phyloP scores from a whole-genome alignment of 2,329 filamentous ascomycete genomes.

The Dothideomycetes sp. region DNA sequence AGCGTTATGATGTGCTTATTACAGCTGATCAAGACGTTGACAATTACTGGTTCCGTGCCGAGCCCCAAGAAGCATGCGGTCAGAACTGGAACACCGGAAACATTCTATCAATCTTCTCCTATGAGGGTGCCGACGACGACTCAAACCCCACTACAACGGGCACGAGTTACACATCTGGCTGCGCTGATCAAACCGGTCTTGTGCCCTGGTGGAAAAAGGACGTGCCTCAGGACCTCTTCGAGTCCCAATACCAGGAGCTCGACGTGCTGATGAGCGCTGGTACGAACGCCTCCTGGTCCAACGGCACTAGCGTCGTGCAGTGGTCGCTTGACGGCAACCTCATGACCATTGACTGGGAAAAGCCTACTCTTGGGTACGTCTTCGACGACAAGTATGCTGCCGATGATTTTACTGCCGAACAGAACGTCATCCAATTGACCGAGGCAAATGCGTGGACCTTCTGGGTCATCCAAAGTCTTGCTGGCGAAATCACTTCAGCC shows the following conservation, averaged over 20 bases:
- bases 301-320: slow-evolving; percentile 18
- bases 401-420: background rate
- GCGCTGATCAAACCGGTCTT: slow-evolving; percentile 25
- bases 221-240: slow-evolving; percentile 12
- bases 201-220: slow-evolving; percentile 23
- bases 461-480: slow-evolving; percentile 21
- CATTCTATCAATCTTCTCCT: slow-evolving; percentile 29
- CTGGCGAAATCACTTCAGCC: slow-evolving; percentile 7
- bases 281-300: slow-evolving; percentile 6
- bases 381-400: slow-evolving; percentile 14
- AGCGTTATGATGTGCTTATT: slow-evolving; percentile 37
- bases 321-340: slow-evolving; percentile 29
- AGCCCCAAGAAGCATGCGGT: slow-evolving; percentile 12
- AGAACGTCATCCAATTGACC: slow-evolving; percentile 4
- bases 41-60: slow-evolving; percentile 36
- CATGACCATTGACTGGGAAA: slow-evolving; percentile 24
- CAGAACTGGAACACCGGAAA: slow-evolving; percentile 21
- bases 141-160: slow-evolving; percentile 17
- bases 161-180: slow-evolving; percentile 20
- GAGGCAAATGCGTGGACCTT: slow-evolving; percentile 18
- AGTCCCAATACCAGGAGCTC: slow-evolving; percentile 1
- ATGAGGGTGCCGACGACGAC: slow-evolving; percentile 18
- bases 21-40: slow-evolving; percentile 30
- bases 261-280: slow-evolving; percentile 11
- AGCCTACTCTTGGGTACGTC: slow-evolving; percentile 26